A percentile compares a stretch with the other conserved stretches of the same genome.
Conservation (phyloP, 1,284 basidiomycete genomes). For the Pascua guehoae region DNA sequence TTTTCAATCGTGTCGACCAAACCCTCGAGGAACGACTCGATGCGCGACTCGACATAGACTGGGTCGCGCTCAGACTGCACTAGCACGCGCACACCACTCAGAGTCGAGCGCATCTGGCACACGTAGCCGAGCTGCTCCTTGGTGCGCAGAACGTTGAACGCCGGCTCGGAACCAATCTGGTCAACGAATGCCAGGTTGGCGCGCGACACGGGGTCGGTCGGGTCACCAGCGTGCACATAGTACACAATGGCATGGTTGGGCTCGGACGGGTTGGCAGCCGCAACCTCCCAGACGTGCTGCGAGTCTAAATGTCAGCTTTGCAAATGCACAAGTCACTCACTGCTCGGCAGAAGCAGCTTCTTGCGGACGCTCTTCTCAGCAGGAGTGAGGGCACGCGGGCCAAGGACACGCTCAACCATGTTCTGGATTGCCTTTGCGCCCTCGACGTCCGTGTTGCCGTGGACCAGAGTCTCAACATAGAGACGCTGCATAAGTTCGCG, state of each 20-base stretch:
- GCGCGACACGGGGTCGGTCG: slow-evolving; percentile 54
- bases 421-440: slow-evolving; percentile 73
- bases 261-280: slow-evolving; percentile 81
- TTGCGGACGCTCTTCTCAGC: slow-evolving; percentile 59
- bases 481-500: slow-evolving; percentile 63
- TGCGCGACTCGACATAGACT: slow-evolving; percentile 78
- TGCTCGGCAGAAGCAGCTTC: slow-evolving; percentile 65
- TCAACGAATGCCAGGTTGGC: slow-evolving; percentile 51
- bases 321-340: slow-evolving; percentile 47
- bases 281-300: slow-evolving; percentile 66
- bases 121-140: slow-evolving; percentile 96
- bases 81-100: slow-evolving; percentile 77
- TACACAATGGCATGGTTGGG: slow-evolving; percentile 80
- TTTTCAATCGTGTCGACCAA: slow-evolving; percentile 61
- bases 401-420: slow-evolving; percentile 67
- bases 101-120: slow-evolving; percentile 60
- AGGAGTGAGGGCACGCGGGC: slow-evolving; percentile 57
- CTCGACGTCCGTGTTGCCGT: slow-evolving; percentile 81
- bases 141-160: slow-evolving; percentile 92
- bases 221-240: slow-evolving; percentile 62
- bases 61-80: slow-evolving; percentile 87
- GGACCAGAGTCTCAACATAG: slow-evolving; percentile 71
- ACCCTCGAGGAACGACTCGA: slow-evolving; percentile 77
- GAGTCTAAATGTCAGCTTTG: slow-evolving; percentile 53
- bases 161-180: slow-evolving; percentile 80